Evolutionary conservation across 208 protist genomes (phyloP).

Genomic region (Angomonas ambiguus): DNA sequence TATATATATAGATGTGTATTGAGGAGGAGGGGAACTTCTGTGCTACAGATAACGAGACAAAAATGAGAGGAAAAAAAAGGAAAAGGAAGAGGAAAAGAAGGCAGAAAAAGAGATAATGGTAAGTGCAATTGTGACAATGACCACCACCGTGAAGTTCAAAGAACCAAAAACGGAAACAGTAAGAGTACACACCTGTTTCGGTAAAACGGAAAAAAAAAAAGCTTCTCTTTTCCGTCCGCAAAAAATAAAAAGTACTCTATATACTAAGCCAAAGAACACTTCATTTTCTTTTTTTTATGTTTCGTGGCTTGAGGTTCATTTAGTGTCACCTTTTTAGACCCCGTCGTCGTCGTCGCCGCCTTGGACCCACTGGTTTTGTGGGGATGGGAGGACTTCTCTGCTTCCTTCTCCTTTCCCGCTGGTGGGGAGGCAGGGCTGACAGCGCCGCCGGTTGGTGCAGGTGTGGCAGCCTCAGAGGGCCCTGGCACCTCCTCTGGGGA

Average conservation of each 20-base stretch:
- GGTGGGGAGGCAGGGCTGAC: background rate
- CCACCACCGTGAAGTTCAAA: no score
- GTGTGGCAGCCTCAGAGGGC: background rate
- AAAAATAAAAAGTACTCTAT: conserved; percentile 12
- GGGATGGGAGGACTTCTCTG: background rate
- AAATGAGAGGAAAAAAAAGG: background rate
- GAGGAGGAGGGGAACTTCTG: no score
- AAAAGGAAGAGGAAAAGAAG: background rate
- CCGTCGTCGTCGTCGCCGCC: background rate
- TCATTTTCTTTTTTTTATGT: conserved; percentile 36
- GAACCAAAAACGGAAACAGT: no score
- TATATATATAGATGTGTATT: background rate
- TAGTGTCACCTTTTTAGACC: conserved; percentile 11
- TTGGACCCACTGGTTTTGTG: background rate
- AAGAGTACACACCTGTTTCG: no score
- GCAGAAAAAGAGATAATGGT: background rate
- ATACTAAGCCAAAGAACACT: background rate
- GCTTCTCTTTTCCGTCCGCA: no score
- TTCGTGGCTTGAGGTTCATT: conserved; percentile 13
- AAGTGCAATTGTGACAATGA: no score
- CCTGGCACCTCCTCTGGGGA: no score
- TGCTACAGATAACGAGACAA: no score
- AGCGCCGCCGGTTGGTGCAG: no score
- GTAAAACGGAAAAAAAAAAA: no score
- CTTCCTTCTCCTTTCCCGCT: background rate